Evolutionary conservation across 2,329 filamentous ascomycete species (phyloP).

Genomic region (Fusarium agapanthi): DNA sequence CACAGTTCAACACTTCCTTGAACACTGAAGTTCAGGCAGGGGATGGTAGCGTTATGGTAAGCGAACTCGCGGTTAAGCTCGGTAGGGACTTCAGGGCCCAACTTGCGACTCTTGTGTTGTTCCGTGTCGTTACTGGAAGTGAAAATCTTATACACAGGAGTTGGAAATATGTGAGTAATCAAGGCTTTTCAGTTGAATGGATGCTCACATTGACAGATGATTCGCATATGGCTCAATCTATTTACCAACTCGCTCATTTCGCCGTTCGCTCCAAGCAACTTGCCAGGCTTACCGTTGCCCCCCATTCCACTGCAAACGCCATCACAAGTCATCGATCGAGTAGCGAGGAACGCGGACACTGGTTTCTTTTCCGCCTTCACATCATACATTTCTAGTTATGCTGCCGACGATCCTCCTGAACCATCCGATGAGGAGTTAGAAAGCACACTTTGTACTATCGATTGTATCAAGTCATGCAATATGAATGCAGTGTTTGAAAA

Average conservation of each 20-base stretch:
- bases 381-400: slow-evolving; percentile 98
- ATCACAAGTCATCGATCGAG: slow-evolving; percentile 91
- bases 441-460: slow-evolving; percentile 91
- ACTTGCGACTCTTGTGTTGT: slow-evolving; percentile 92
- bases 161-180: slow-evolving; percentile 77
- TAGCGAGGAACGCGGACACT: slow-evolving; percentile 77
- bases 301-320: slow-evolving; percentile 90
- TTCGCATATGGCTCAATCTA: slow-evolving; percentile 92
- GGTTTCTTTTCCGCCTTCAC: slow-evolving; percentile 95
- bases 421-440: slow-evolving; percentile 97
- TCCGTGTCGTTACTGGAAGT: slow-evolving; percentile 87
- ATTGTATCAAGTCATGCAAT: slow-evolving; percentile 90
- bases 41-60: slow-evolving; percentile 96
- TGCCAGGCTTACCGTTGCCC: slow-evolving; percentile 74
- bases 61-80: slow-evolving; percentile 94
- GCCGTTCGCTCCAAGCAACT: slow-evolving; percentile 73
- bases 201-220: slow-evolving; percentile 64
- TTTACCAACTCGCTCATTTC: slow-evolving; percentile 95
- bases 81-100: slow-evolving; percentile 94
- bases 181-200: background rate
- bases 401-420: slow-evolving; percentile 95
- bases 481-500: slow-evolving; percentile 85
- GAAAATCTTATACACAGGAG: slow-evolving; percentile 79
- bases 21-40: slow-evolving; percentile 96
- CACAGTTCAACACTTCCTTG: slow-evolving; percentile 81